Evolutionary conservation across 1,284 basidiomycete genomes (phyloP).

Genomic region (Sporisorium graminicola): DNA sequence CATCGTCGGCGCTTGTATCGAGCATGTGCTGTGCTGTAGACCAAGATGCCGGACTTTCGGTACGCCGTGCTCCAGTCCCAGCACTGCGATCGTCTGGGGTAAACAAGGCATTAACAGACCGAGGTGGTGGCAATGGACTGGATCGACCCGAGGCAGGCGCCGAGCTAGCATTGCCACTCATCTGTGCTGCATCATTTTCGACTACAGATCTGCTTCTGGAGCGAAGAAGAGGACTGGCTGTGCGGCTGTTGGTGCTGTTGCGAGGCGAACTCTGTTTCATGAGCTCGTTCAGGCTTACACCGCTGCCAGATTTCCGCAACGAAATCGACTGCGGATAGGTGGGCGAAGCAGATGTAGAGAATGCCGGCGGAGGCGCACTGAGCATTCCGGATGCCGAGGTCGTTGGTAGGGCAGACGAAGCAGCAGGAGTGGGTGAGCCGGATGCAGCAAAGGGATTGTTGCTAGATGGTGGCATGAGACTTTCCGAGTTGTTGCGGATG

Average conservation of each 20-base stretch:
- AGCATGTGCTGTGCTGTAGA: slow-evolving; percentile 21
- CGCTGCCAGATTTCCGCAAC: slow-evolving; percentile 31
- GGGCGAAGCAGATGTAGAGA: slow-evolving; percentile 6
- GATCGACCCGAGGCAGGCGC: slow-evolving; percentile 20
- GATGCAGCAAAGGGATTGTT: slow-evolving; percentile 24
- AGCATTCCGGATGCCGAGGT: slow-evolving; percentile 37
- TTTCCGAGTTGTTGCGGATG: slow-evolving; percentile 24
- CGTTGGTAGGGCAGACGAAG: slow-evolving; percentile 6
- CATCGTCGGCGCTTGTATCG: slow-evolving; percentile 29
- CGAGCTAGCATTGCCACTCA: neutral
- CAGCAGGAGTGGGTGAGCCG: neutral
- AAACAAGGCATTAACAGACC: slow-evolving; percentile 8
- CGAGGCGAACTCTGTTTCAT: slow-evolving; percentile 24
- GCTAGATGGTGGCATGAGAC: slow-evolving; percentile 4
- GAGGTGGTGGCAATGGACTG: slow-evolving; percentile 8
- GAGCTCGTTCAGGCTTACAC: slow-evolving; percentile 33
- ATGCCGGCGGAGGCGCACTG: slow-evolving; percentile 9
- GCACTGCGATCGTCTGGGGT: neutral
- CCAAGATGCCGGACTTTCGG: slow-evolving; percentile 7
- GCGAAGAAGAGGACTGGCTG: slow-evolving; percentile 5
- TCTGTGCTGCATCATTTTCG: neutral
- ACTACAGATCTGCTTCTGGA: slow-evolving; percentile 17
- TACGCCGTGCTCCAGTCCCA: neutral
- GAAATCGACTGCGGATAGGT: slow-evolving; percentile 6
- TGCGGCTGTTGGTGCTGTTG: neutral